Percentiles rank a stretch among this genome's conserved stretches.
Conservation (phyloP, 768 basidiomycete genomes). For the Boletus vermiculosoides region DNA sequence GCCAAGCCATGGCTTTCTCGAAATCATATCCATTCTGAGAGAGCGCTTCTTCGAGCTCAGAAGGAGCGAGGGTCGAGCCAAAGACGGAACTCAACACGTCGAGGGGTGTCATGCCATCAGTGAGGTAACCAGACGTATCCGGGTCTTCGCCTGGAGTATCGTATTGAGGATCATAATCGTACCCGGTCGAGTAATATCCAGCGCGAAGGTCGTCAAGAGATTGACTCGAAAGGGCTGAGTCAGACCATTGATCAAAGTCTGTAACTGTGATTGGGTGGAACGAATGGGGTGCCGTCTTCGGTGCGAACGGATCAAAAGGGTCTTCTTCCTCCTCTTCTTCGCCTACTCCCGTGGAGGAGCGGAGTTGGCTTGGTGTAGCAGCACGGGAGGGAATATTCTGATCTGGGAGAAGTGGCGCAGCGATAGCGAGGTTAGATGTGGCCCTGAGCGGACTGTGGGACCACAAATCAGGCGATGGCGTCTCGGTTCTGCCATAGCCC, state of each 20-base stretch:
- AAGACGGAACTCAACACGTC: slow-evolving; percentile 95
- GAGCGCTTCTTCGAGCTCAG: slow-evolving; percentile 92
- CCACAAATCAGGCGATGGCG: slow-evolving; percentile 91
- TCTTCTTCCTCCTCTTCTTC: slow-evolving; percentile 78
- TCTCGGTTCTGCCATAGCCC: slow-evolving; percentile 58
- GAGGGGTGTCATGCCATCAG: slow-evolving; percentile 95
- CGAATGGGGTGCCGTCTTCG: slow-evolving; percentile 43
- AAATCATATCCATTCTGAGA: slow-evolving; percentile 89
- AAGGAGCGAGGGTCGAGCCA: slow-evolving; percentile 82
- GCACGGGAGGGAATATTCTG: slow-evolving; percentile 49
- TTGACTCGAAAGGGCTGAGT: slow-evolving; percentile 51
- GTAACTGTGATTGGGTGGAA: slow-evolving; percentile 64
- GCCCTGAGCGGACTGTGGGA: slow-evolving; percentile 67
- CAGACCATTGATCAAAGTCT: slow-evolving; percentile 62
- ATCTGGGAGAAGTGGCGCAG: slow-evolving; percentile 83
- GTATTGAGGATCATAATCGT: slow-evolving; percentile 34
- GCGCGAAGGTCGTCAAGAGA: slow-evolving; percentile 51
- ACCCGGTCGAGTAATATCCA: slow-evolving; percentile 30
- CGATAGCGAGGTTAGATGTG: slow-evolving; percentile 86
- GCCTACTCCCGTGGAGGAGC: slow-evolving; percentile 57
- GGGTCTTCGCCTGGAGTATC: slow-evolving; percentile 40
- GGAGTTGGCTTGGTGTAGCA: slow-evolving; percentile 68
- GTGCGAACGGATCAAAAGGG: slow-evolving; percentile 76
- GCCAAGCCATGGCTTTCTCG: slow-evolving; percentile 92
- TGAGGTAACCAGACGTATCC: slow-evolving; percentile 58